Evolutionary conservation across 805 yeast species (phyloP), one percentile per base, ranked within the genome.

Genomic region (Komagataella populi): DNA sequence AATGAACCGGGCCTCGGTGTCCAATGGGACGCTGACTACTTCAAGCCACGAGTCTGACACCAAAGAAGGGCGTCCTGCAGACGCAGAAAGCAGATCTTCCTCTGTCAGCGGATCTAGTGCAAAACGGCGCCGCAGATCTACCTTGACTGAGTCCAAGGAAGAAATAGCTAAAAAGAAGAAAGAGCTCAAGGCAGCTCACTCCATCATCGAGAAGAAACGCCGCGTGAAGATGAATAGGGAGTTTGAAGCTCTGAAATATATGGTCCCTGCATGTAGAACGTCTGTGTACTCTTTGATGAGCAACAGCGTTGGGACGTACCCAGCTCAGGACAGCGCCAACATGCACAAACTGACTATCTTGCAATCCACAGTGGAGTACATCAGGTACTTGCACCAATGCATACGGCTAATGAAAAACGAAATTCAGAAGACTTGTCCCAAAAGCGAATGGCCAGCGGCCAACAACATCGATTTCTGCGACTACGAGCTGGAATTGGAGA

Each of bases 361-460:
- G 46, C 89, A 86, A 63, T 81, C 87, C n/a, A 80, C 91, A 0
- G 95, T 87, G 22, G 90, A 84, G 60, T 86, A 87, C 60, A 81
- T 87, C 55, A 72, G 79, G 54, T 83, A 84, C 59, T 70, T 86
- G 49, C 89, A 85, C 62, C 70, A 74, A 51, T 73, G 80, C 8
- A 71, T 82, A 18, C 70, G 73, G 52, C 64, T 76, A 53, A 77
- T 80, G 61, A 73, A 73, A 53, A 55, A 59, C 4, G 55, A 57
- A 4, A 56, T 67, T 1, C 55, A 62, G 47, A 23, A 52, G 5
- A 49, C 44, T 39, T 59, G 60, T 51, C 57, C 59, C 22, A 55
- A 64, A 8, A 30, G 39, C 14, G 39, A 30, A 30, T 68, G 70
- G 65, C 54, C 59, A 5, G 44, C 50, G 8, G 55, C 63, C 12